These are phyloP conservation scores for Hymenoscyphus infarciens DNA, from an alignment of 2,329 filamentous ascomycete genomes.

Conservation along the genomic window DNA sequence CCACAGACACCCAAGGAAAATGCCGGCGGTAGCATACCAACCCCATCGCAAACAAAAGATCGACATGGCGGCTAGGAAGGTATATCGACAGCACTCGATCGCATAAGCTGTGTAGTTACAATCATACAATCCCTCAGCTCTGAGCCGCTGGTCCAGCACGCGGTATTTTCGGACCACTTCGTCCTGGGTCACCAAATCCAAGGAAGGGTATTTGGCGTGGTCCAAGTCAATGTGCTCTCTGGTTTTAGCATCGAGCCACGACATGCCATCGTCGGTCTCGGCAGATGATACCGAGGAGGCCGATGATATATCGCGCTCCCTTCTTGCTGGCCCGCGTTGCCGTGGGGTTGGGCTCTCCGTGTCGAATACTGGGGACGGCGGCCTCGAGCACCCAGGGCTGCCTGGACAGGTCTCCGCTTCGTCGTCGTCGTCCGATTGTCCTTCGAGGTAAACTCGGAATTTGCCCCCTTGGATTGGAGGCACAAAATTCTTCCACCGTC, in stretches of 20 bases:
- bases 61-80: conserved; percentile 59
- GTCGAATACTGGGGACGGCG: conserved; percentile 36
- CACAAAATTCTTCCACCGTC: conserved; percentile 80
- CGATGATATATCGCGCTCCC: conserved; percentile 30
- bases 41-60: conserved; percentile 57
- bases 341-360: conserved; percentile 21
- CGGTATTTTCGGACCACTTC: conserved; percentile 78
- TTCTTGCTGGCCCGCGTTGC: conserved; percentile 19
- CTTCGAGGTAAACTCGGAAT: conserved; percentile 56
- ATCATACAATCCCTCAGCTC: conserved; percentile 71
- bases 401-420: conserved; percentile 24
- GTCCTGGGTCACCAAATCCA: conserved; percentile 71
- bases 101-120: conserved; percentile 82
- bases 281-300: conserved; percentile 58
- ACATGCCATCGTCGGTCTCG: conserved; percentile 49
- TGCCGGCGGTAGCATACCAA: conserved; percentile 67
- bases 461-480: conserved; percentile 88
- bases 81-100: conserved; percentile 70
- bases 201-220: conserved; percentile 72
- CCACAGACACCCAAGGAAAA: conserved; percentile 82
- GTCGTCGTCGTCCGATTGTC: conserved; percentile 32
- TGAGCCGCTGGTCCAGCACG: conserved; percentile 67
- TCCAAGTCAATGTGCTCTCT: conserved; percentile 73
- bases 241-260: conserved; percentile 70
- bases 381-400: conserved; percentile 30